Base-by-base conservation (phyloP, 352 stramenopile species). In the Pythium monospermum region DNA sequence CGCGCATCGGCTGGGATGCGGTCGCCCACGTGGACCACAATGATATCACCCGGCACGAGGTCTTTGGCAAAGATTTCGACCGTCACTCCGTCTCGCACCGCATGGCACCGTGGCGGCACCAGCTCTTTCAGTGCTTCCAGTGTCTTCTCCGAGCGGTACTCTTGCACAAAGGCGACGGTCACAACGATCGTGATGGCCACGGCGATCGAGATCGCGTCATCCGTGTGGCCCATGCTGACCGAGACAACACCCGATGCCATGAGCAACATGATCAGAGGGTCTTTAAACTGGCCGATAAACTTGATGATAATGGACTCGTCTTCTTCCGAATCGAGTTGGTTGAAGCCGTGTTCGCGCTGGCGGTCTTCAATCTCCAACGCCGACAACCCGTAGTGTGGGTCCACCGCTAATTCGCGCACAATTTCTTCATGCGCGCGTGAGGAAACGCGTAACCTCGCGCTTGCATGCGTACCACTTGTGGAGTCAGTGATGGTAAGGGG, bases 161-260 rank as follows among this genome's bases (percentile, higher is more conserved):
- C 80, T 52, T 93, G 83, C 37, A 98, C 77, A 45, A 96, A 97
- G 15, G 93, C 95, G n/a, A 99, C 95, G 1, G 96, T 87, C 16
- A 91, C 89, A n/a, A 99, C 96, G 63, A 99, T 98, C 28, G 91
- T 85, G 52, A 99, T 87, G 27, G 96, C 96, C 25, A 98, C 82
- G 11, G 78, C 83, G 58, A 99, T 99, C 42, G 83, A 97, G 23
- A 98, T 81, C 18, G 95, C 96, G 67, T 99, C 96, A 43, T 98
- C 88, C 11, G 80, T 89, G 67, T 99, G 96, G 27, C 93, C 87
- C 66, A 98, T 89, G 35, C 85, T 49, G 11, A 97, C 64, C 31
- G 89, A 98, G 43, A 98, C 76, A 4, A 74, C 62, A 2, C 94
- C 95, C 0, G 87, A 98, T 13, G 76, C 87, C 50, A 99, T 81